These are phyloP conservation scores for Ceratobasidium sp. DNA, from an alignment of 1,284 basidiomycete genomes.

Conservation along the genomic window DNA sequence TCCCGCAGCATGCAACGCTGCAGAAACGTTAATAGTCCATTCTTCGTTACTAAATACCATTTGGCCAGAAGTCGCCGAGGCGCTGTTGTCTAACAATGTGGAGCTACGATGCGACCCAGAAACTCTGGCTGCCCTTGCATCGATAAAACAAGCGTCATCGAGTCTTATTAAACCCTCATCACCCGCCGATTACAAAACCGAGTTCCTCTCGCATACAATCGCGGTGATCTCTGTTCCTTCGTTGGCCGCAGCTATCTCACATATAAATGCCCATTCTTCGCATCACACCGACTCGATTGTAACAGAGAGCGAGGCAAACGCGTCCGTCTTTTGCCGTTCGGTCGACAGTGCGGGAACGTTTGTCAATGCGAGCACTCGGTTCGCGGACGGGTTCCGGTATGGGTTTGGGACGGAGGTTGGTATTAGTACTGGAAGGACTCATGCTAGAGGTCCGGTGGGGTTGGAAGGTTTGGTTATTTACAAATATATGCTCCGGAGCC, in stretches of 20 bases:
- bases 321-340: constrained; percentile 80
- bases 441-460: constrained; percentile 96
- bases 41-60: constrained; percentile 69
- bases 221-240: constrained; percentile 82
- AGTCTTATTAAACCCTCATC: constrained; percentile 58
- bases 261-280: constrained; percentile 93
- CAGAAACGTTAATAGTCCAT: constrained; percentile 91
- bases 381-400: constrained; percentile 96
- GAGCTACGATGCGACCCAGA: constrained; percentile 78
- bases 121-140: constrained; percentile 62
- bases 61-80: constrained; percentile 81
- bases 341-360: constrained; percentile 94
- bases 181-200: constrained; percentile 76
- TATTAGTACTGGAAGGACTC: constrained; percentile 95
- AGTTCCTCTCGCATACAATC: constrained; percentile 85
- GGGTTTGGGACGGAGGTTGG: constrained; percentile 99
- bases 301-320: constrained; percentile 75
- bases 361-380: constrained; percentile 93
- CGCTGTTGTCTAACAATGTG: constrained; percentile 75
- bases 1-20: constrained; percentile 95
- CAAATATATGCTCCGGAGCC: constrained; percentile 89
- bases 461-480: constrained; percentile 94
- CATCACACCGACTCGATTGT: constrained; percentile 97
- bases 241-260: constrained; percentile 76
- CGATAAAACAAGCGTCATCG: constrained; percentile 47